A percentile compares a stretch with the other conserved stretches of the same genome.
Evolutionary conservation across 2,329 filamentous ascomycete genomes (phyloP).

Genomic region (Thielaviopsis musarum): DNA sequence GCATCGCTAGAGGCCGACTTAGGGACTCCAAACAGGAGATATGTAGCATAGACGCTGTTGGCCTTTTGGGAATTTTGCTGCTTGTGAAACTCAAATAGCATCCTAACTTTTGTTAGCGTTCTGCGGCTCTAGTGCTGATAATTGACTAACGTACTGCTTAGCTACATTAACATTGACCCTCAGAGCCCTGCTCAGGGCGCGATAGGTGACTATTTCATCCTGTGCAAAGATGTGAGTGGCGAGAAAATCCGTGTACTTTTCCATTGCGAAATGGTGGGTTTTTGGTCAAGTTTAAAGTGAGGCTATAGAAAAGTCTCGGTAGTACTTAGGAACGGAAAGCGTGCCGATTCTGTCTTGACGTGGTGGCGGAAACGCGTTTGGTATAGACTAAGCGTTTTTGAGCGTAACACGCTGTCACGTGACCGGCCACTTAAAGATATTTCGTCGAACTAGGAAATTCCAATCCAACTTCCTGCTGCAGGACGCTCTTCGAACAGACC

Average conservation of each 20-base stretch:
- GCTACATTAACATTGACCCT: conserved; percentile 74
- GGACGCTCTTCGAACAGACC: not conserved
- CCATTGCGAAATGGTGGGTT: conserved; percentile 24
- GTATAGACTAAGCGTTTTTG: not conserved
- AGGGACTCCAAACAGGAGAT: conserved; percentile 61
- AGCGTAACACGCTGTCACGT: conserved; percentile 4
- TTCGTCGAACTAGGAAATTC: not conserved
- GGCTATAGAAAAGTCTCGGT: no score
- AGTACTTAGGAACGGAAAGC: no score
- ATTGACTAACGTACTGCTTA: conserved; percentile 50
- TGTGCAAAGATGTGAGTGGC: conserved; percentile 63
- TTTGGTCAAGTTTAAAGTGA: not conserved
- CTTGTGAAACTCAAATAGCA: conserved; percentile 72
- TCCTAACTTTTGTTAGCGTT: conserved; percentile 32
- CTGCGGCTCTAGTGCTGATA: not conserved
- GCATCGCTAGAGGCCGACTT: conserved; percentile 27
- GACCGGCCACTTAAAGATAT: conserved; percentile 3
- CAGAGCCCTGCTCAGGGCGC: conserved; percentile 63
- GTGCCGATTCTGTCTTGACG: not conserved
- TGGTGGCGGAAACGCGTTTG: not conserved
- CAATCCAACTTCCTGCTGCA: not conserved
- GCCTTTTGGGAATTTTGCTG: conserved; percentile 60
- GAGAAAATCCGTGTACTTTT: conserved; percentile 54
- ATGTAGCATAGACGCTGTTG: conserved; percentile 75
- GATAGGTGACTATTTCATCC: conserved; percentile 67